Evolutionary conservation across 1,284 basidiomycete genomes (phyloP).

Genomic region (Boletus semigastroideus): DNA sequence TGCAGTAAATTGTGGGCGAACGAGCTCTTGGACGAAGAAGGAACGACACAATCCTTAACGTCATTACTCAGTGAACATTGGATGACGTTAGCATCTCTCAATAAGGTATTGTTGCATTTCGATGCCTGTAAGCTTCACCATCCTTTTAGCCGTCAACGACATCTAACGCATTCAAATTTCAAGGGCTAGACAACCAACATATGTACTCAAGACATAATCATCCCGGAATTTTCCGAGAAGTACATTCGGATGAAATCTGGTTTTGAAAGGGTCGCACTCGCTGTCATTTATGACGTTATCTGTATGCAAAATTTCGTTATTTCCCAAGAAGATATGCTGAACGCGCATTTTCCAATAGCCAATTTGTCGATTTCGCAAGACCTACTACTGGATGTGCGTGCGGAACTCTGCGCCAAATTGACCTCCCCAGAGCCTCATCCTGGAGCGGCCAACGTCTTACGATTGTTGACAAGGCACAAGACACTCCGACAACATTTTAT

Average conservation of each 20-base stretch:
- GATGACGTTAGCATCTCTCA: background rate
- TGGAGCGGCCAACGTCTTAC: background rate
- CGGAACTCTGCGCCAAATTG: background rate
- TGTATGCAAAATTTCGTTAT: background rate
- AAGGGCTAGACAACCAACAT: background rate
- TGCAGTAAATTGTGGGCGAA: background rate
- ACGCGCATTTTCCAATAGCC: background rate
- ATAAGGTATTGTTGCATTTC: slow-evolving; percentile 6
- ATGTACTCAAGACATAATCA: background rate
- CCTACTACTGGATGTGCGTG: background rate
- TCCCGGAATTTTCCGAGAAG: background rate
- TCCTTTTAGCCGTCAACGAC: background rate
- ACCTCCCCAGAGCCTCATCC: background rate
- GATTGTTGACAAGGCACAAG: background rate
- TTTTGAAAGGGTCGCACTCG: background rate
- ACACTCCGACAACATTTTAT: background rate
- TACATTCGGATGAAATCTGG: background rate
- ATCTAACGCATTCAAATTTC: background rate
- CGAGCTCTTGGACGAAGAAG: background rate
- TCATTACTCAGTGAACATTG: background rate
- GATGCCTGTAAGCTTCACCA: background rate
- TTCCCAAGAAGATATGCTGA: background rate
- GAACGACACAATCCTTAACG: background rate
- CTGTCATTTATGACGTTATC: background rate
- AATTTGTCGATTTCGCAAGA: background rate